Base-by-base conservation (phyloP, 345 rosid species). In the Citrus trifoliata region DNA sequence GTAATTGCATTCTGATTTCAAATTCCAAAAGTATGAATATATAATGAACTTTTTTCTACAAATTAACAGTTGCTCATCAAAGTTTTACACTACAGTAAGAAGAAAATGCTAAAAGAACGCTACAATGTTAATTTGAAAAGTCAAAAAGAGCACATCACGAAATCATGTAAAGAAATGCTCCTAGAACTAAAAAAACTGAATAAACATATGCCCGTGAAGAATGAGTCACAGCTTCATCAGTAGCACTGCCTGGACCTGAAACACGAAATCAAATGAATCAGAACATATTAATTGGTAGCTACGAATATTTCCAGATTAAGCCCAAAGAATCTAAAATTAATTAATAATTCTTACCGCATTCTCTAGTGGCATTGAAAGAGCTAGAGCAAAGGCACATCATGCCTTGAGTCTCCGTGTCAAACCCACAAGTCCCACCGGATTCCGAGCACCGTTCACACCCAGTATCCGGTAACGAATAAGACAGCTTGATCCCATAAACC, bases 371-470 rank as follows among this genome's bases (percentile, higher is more conserved):
- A 83, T 89, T 92, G 42, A 70, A 13, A 70, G 86, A 80, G 71
- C 19, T 59, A 18, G 99, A 85, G 88, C 98, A 95, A n/a, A 92
- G 87, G 71, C 99, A 95, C 46, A 79, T 78, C 87, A 82, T 78
- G 2, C 86, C 94, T 56, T 81, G 90, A 4, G 94, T 87, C 80
- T 93, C 97, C 0, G 92, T 89, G 64, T 93, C 97, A 35, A 84
- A 95, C 66, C 99, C 98, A 56, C 99, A 95, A 2, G 89, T 71
- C 33, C 97, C 98, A 12, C 98, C 97, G 19, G 99, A 92, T 33
- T 62, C 75, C 60, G 82, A 80, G 82, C 99, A 93, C 46, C 90
- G 85, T 1, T 85, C 88, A 67, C 98, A 95, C 7, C 94, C 98
- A 18, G 86, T 88, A 5, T 94, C 94, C 2, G 98, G 95, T 51